Evolutionary conservation across 768 basidiomycete genomes (phyloP).

Genomic region (Hysterangium stoloniferum): DNA sequence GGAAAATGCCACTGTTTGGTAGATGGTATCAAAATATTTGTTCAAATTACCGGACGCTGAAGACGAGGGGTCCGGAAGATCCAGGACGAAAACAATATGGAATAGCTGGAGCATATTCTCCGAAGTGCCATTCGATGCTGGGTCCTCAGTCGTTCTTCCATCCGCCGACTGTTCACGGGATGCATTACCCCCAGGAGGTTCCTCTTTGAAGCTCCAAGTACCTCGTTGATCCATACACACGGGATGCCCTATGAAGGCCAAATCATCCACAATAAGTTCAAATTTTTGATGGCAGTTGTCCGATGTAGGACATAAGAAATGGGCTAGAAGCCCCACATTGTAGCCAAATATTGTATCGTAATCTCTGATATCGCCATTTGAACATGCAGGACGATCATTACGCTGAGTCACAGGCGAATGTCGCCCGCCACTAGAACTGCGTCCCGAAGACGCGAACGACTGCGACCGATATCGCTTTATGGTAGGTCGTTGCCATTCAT

Average conservation of each 20-base stretch:
- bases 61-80: constrained; percentile 85
- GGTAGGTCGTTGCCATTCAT: constrained; percentile 56
- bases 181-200: constrained; percentile 27
- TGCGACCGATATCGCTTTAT: constrained; percentile 40
- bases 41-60: constrained; percentile 68
- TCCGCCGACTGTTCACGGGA: constrained; percentile 19
- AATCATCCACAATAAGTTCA: constrained; percentile 83
- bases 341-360: constrained; percentile 75
- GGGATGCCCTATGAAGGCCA: constrained; percentile 92
- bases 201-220: constrained; percentile 59
- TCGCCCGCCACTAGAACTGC: constrained; percentile 28
- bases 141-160: constrained; percentile 18
- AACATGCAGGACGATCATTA: background rate
- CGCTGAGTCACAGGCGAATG: constrained; percentile 6
- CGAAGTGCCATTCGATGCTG: constrained; percentile 11
- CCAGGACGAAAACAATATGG: constrained; percentile 81
- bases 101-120: constrained; percentile 50
- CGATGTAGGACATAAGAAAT: constrained; percentile 65
- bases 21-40: constrained; percentile 80
- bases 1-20: constrained; percentile 83
- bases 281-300: constrained; percentile 91
- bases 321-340: constrained; percentile 71
- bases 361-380: constrained; percentile 26
- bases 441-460: constrained; percentile 47
- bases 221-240: constrained; percentile 73